Evolutionary conservation across 106 monocot species (phyloP).

Genomic region (Dioscorea zingiberensis): DNA sequence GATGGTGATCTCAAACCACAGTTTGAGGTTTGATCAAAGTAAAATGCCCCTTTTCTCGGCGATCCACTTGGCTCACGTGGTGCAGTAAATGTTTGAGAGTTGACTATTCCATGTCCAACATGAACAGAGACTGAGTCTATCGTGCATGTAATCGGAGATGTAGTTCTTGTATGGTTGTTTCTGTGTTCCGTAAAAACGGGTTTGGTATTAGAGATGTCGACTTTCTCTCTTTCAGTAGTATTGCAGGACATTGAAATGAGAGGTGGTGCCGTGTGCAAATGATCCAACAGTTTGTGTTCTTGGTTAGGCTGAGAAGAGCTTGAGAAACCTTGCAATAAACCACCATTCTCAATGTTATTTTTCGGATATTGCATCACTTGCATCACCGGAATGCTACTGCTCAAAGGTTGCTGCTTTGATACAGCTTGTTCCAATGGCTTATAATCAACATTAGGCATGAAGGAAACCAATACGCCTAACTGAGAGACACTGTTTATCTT

Average conservation of each 20-base stretch:
- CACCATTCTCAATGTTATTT: slow-evolving; percentile 30
- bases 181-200: slow-evolving; percentile 18
- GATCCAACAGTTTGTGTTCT: slow-evolving; percentile 14
- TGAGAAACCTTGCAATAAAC: slow-evolving; percentile 32
- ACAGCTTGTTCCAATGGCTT: slow-evolving; percentile 21
- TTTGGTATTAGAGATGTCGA: slow-evolving; percentile 20
- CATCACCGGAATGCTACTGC: slow-evolving; percentile 18
- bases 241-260: slow-evolving; percentile 17
- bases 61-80: slow-evolving; percentile 4
- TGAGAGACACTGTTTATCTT: slow-evolving; percentile 18
- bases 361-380: slow-evolving; percentile 52
- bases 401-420: slow-evolving; percentile 23
- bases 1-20: slow-evolving; percentile 14
- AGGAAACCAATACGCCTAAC: slow-evolving; percentile 32
- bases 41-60: slow-evolving; percentile 13
- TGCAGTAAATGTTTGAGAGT: slow-evolving; percentile 19
- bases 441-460: slow-evolving; percentile 18
- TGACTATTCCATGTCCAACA: slow-evolving; percentile 24
- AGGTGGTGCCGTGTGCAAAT: slow-evolving; percentile 17
- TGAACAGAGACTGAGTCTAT: slow-evolving; percentile 35
- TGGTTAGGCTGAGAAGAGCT: slow-evolving; percentile 14
- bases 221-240: slow-evolving; percentile 13
- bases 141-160: slow-evolving; percentile 24
- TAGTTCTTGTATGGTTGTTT: slow-evolving; percentile 13
- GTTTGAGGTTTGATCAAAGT: slow-evolving; percentile 19